These are phyloP conservation scores for Aspergillus hancockii DNA, from an alignment of 495 filamentous ascomycete species.

Conservation along the genomic window DNA sequence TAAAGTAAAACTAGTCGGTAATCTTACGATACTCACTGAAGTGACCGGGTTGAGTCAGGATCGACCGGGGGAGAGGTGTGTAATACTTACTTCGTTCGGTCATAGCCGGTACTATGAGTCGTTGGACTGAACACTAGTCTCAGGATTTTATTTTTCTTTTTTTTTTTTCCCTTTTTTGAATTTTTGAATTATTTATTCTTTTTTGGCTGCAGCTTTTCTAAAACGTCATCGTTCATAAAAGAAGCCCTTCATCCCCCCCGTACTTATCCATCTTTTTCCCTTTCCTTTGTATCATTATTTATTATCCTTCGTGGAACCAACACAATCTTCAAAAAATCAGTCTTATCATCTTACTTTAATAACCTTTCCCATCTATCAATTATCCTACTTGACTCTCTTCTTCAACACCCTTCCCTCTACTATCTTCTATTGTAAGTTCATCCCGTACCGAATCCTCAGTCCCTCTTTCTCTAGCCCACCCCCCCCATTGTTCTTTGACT, in stretches of 20 bases:
- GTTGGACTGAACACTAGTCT: background rate
- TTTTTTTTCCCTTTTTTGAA: no score
- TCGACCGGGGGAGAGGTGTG: background rate
- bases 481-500: constrained; percentile 2
- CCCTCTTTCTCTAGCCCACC: background rate
- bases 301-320: background rate
- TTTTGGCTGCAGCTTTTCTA: background rate
- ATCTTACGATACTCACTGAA: background rate
- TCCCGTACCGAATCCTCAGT: background rate
- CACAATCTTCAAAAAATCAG: background rate
- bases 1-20: background rate
- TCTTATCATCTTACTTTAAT: background rate
- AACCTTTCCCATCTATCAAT: background rate
- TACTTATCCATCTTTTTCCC: background rate
- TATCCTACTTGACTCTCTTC: background rate
- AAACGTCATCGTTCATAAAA: constrained; percentile 3
- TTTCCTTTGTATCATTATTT: background rate
- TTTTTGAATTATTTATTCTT: no score
- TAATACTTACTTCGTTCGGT: background rate
- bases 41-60: background rate
- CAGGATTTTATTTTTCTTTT: no score
- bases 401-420: no score
- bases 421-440: background rate
- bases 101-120: background rate
- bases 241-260: background rate